Evolutionary conservation across 1,284 basidiomycete genomes (phyloP).

Genomic region (Rhodotorula sp.): DNA sequence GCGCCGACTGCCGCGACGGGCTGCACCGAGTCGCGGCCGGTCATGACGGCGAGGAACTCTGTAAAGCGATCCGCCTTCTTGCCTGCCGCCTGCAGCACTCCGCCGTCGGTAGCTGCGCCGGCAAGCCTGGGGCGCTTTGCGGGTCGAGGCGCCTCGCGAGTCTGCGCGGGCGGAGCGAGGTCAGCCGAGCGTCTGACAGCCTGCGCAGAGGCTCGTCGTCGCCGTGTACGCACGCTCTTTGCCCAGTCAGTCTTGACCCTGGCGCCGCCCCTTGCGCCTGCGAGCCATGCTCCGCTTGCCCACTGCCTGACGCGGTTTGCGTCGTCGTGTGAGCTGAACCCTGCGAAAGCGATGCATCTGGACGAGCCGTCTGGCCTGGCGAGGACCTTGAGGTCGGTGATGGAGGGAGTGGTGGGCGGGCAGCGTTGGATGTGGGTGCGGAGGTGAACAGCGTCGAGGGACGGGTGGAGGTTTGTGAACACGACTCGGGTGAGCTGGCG

Average conservation of each 20-base stretch:
- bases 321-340: slow-evolving; percentile 77
- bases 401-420: slow-evolving; percentile 50
- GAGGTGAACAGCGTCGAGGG: slow-evolving; percentile 65
- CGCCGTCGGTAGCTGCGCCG: background rate
- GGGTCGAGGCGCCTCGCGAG: slow-evolving; percentile 17
- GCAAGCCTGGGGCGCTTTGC: slow-evolving; percentile 11
- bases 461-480: slow-evolving; percentile 79
- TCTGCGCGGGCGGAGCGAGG: background rate
- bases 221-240: slow-evolving; percentile 56
- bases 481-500: slow-evolving; percentile 65
- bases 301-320: slow-evolving; percentile 73
- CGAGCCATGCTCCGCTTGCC: slow-evolving; percentile 73
- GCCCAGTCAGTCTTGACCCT: slow-evolving; percentile 73
- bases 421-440: slow-evolving; percentile 65
- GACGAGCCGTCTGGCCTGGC: slow-evolving; percentile 73
- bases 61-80: slow-evolving; percentile 18
- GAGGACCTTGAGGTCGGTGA: slow-evolving; percentile 87
- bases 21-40: slow-evolving; percentile 2
- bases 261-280: slow-evolving; percentile 63
- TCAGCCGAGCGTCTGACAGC: too few species aligned
- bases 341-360: slow-evolving; percentile 87
- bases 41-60: slow-evolving; percentile 37
- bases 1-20: too few species aligned
- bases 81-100: background rate
- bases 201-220: too few species aligned